Percentiles rank a stretch among this genome's conserved stretches.
These are phyloP conservation scores for Penicillium sp. DNA, from an alignment of 2,329 filamentous ascomycete genomes.

Conservation along the genomic window DNA sequence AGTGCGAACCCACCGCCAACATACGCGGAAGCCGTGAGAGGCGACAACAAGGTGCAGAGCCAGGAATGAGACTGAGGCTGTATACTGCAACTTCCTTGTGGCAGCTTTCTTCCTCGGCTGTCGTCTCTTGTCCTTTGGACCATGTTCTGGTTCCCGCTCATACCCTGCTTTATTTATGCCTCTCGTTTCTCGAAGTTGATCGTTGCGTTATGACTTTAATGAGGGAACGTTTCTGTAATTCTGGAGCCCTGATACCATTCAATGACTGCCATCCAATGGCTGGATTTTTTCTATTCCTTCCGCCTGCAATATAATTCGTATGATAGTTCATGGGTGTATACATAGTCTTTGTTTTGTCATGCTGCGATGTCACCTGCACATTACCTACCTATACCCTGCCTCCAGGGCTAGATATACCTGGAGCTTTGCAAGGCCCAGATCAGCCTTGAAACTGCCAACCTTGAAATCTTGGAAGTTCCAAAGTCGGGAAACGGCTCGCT, in stretches of 20 bases:
- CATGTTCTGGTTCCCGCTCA: not conserved
- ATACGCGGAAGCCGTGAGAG: constrained; percentile 86
- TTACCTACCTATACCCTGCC: too few species aligned
- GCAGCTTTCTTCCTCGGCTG: not conserved
- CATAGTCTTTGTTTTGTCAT: too few species aligned
- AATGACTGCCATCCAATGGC: not conserved
- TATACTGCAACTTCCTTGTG: not conserved
- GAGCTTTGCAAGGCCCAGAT: too few species aligned
- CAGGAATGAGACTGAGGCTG: constrained; percentile 49
- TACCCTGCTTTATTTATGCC: constrained; percentile 2
- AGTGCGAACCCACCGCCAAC: constrained; percentile 64
- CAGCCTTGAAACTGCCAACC: too few species aligned
- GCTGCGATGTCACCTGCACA: too few species aligned
- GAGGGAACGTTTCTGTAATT: constrained; percentile 23
- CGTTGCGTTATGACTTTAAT: constrained; percentile 21
- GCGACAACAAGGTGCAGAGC: constrained; percentile 86
- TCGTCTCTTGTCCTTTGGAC: not conserved
- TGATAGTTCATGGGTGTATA: too few species aligned
- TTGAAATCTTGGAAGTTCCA: too few species aligned
- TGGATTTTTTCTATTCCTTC: not conserved
- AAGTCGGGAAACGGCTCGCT: too few species aligned
- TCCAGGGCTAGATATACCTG: too few species aligned
- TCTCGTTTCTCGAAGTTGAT: constrained; percentile 1
- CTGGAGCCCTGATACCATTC: constrained; percentile 5
- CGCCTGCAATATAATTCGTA: not conserved